Evolutionary conservation across 164 flowering plant species (phyloP), one percentile per base, ranked within the genome.

Genomic region (Vitis rupestris): DNA sequence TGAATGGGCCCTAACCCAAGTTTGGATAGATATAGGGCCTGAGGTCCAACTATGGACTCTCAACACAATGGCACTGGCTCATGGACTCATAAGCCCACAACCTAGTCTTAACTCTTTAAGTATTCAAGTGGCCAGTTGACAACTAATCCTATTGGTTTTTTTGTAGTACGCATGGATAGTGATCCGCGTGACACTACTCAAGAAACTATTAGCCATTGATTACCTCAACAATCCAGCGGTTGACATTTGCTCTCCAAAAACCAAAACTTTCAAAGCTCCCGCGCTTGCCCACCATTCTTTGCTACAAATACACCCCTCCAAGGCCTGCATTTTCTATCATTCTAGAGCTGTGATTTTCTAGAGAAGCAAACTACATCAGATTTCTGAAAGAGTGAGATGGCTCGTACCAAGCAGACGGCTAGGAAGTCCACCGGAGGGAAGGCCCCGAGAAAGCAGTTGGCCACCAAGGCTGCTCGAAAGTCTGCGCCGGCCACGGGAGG

Each of bases 401-500:
- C 75, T 7, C 65, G 79, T 16, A 67, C 75, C 14, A 63, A 72
- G 62, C 72, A 76, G 66, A 65, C 74, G 0, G 74, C 74, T 2
- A 55, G 65, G 48, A 59, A 64, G 37, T 62, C 73, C 7, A 62
- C 76, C 3, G 79, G 74, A 52, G 80, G 65, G 10, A 74, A 77
- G 68, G 77, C 73, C 7, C 76, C 80, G 3, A 54, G 74, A 1
- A 65, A 73, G 72, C 72, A 68, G 58, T 63, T 68, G 50, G 75
- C 75, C 1, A 75, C 71, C 0, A 71, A 72, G 66, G 76, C 76
- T 4, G 73, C 72, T 27, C 29, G 79, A 7, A 76, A 68, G 63
- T 72, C 76, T 13, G 69, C 73, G 2, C 76, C 72, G 15, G 73
- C 72, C 6, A 72, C 69, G 4, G 75, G 76, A 72, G 75, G 76